Conservation (phyloP, 2,329 filamentous ascomycete species). For the Torrubiellomyces zombiae region DNA sequence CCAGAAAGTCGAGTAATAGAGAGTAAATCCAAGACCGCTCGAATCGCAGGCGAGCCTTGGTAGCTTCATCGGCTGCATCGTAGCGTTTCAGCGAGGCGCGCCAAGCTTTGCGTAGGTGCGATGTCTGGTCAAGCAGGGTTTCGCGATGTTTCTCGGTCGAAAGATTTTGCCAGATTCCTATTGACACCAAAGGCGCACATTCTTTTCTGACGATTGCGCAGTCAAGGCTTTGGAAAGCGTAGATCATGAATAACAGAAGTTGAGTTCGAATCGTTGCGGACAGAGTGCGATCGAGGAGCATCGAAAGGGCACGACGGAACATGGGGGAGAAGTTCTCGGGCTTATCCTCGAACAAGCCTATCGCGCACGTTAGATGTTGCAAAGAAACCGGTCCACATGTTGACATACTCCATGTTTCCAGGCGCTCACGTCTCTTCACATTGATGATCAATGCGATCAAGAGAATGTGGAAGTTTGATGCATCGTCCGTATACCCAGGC, state of each 20-base stretch:
- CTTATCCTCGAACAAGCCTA: slow-evolving; percentile 59
- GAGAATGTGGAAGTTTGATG: slow-evolving; percentile 82
- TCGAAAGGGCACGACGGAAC: slow-evolving; percentile 77
- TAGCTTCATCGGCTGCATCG: slow-evolving; percentile 65
- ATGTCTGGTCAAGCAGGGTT: slow-evolving; percentile 50
- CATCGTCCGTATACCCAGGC: slow-evolving; percentile 78
- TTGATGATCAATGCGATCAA: slow-evolving; percentile 75
- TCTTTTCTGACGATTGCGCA: slow-evolving; percentile 81
- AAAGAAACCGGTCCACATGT: background rate
- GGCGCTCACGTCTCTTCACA: slow-evolving; percentile 71
- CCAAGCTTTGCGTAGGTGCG: slow-evolving; percentile 80
- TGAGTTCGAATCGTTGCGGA: slow-evolving; percentile 55
- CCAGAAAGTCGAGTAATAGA: slow-evolving; percentile 67
- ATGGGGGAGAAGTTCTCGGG: slow-evolving; percentile 73
- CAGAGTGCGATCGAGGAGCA: slow-evolving; percentile 59
- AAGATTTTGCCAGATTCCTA: slow-evolving; percentile 89
- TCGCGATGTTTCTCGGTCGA: slow-evolving; percentile 63
- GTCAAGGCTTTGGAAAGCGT: slow-evolving; percentile 87
- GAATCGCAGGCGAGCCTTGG: slow-evolving; percentile 68
- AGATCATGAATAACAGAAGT: slow-evolving; percentile 77
- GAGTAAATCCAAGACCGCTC: slow-evolving; percentile 90
- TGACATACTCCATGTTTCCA: slow-evolving; percentile 67
- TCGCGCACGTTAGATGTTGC: slow-evolving; percentile 5
- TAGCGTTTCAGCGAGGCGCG: slow-evolving; percentile 72
- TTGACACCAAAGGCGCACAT: slow-evolving; percentile 86